These are phyloP conservation scores for Theileria annulata DNA, from an alignment of 169 alveolate species.

Conservation along the genomic window DNA sequence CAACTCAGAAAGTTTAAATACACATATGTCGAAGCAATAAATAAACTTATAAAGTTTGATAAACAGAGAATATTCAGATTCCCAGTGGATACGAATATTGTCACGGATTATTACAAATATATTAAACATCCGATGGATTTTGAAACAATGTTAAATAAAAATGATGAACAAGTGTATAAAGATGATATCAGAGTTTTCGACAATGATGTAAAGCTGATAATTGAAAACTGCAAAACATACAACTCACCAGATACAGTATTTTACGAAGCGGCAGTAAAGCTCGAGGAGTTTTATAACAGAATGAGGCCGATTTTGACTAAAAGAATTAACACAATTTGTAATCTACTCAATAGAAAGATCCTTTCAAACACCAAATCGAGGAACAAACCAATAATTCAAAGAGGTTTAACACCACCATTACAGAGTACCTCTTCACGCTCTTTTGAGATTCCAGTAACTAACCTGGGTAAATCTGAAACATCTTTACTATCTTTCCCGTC, in stretches of 20 bases:
- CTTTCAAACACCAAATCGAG: neutral
- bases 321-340: neutral
- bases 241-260: constrained; percentile 83
- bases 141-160: constrained; percentile 81
- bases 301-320: constrained; percentile 33
- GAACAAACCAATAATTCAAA: neutral
- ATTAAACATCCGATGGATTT: constrained; percentile 92
- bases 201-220: constrained; percentile 84
- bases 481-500: neutral
- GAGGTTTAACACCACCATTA: neutral
- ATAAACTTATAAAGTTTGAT: constrained; percentile 72
- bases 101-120: constrained; percentile 89
- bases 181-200: constrained; percentile 80
- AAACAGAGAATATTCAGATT: constrained; percentile 80
- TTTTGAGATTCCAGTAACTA: constrained; percentile 7
- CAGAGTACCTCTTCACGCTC: neutral
- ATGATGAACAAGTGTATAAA: constrained; percentile 78
- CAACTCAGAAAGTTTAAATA: constrained; percentile 12
- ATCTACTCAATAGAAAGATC: constrained; percentile 10
- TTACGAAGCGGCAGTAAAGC: constrained; percentile 34
- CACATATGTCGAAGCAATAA: constrained; percentile 62
- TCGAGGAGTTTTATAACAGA: constrained; percentile 23
- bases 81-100: constrained; percentile 87
- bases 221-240: constrained; percentile 86
- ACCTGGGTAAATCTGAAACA: neutral